Conservation (phyloP, 2,329 filamentous ascomycete species). For the Biscogniauxia sp. region DNA sequence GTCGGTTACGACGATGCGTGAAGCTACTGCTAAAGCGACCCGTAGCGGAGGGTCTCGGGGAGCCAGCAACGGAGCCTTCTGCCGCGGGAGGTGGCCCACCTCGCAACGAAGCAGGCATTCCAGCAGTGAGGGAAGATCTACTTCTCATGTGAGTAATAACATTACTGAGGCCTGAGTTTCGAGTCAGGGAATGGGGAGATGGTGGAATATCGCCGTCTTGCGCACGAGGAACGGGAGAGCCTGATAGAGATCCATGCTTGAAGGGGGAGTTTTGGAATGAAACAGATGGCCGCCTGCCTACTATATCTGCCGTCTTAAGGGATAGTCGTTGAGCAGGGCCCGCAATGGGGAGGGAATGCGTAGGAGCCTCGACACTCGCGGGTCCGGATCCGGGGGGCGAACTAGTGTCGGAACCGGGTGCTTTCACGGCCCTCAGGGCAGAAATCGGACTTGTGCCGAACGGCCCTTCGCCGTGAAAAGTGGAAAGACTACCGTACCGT, state of each 20-base stretch:
- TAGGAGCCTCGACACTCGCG: slow-evolving; percentile 42
- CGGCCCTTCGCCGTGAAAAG: slow-evolving; percentile 77
- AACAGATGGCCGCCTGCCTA: slow-evolving; percentile 72
- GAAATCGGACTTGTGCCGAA: slow-evolving; percentile 84
- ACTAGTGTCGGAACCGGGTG: slow-evolving; percentile 59
- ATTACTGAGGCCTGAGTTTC: slow-evolving; percentile 46
- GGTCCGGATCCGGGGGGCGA: slow-evolving; percentile 56
- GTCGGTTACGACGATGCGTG: slow-evolving; percentile 74
- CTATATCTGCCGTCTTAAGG: slow-evolving; percentile 48
- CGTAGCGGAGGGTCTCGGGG: slow-evolving; percentile 75
- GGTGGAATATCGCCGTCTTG: slow-evolving; percentile 51
- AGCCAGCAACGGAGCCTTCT: slow-evolving; percentile 67
- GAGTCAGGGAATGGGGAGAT: slow-evolving; percentile 53
- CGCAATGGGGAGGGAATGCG: slow-evolving; percentile 53
- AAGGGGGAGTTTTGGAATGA: slow-evolving; percentile 81
- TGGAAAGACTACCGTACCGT: slow-evolving; percentile 86
- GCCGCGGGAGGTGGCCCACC: slow-evolving; percentile 61
- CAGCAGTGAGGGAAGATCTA: slow-evolving; percentile 69
- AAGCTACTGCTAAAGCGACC: slow-evolving; percentile 93
- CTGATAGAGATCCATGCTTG: slow-evolving; percentile 92
- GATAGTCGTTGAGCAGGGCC: slow-evolving; percentile 35
- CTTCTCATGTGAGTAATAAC: slow-evolving; percentile 62
- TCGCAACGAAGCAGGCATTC: slow-evolving; percentile 71
- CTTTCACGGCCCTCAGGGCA: slow-evolving; percentile 68
- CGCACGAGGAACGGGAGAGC: slow-evolving; percentile 65